These are phyloP conservation scores for Fusarium succisae DNA, from an alignment of 2,329 filamentous ascomycete genomes.

Conservation along the genomic window DNA sequence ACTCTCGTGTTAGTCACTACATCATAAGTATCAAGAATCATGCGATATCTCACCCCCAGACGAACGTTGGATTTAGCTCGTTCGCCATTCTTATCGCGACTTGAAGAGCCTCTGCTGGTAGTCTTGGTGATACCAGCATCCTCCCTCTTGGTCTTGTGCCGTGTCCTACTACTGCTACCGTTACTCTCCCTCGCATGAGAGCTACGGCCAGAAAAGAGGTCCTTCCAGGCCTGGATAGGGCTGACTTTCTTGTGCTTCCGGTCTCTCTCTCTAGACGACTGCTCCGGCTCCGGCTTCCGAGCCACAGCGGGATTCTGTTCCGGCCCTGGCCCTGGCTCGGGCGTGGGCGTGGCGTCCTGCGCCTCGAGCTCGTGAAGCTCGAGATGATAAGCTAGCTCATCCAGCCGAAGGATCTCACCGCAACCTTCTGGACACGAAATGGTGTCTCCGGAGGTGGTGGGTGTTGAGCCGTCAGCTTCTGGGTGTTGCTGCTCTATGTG, in stretches of 20 bases:
- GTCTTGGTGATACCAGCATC: conserved; percentile 14
- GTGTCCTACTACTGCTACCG: conserved; percentile 22
- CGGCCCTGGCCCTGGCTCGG: conserved; percentile 19
- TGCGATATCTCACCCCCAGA: conserved; percentile 27
- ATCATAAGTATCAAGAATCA: background rate
- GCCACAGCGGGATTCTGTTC: conserved; percentile 2
- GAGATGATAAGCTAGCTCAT: conserved; percentile 39
- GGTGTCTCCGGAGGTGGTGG: conserved; percentile 9
- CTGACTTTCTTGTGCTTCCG: conserved; percentile 26
- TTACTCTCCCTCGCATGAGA: conserved; percentile 18
- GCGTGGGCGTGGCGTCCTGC: conserved; percentile 21
- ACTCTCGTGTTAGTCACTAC: background rate
- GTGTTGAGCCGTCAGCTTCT: conserved; percentile 29
- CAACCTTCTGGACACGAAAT: conserved; percentile 55
- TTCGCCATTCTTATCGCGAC: conserved; percentile 2
- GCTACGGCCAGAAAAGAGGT: conserved; percentile 26
- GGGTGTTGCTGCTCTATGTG: conserved; percentile 45
- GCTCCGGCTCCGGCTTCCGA: conserved; percentile 12
- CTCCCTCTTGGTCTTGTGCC: conserved; percentile 39
- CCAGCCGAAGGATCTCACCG: conserved; percentile 58
- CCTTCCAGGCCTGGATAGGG: conserved; percentile 38
- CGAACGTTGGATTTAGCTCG: conserved; percentile 22
- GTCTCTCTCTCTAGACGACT: conserved; percentile 12
- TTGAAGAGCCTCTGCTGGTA: background rate
- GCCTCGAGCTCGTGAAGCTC: conserved; percentile 42